A percentile compares a stretch with the other conserved stretches of the same genome.
phyloP scores from a whole-genome alignment of 805 yeast species.

The Ogataea allantospora region DNA sequence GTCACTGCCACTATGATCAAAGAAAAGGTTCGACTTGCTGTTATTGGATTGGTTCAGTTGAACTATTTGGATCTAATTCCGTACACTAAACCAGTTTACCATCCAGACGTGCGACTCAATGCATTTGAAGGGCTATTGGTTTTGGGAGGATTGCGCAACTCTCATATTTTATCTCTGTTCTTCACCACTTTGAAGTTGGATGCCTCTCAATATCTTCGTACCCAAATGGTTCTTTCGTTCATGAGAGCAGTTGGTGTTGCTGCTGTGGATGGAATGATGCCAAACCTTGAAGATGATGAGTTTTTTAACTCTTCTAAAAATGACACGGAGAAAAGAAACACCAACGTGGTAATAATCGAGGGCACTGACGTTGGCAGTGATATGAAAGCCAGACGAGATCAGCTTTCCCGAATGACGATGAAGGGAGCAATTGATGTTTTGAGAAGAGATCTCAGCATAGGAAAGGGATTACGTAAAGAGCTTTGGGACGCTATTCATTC shows the following conservation, averaged over 20 bases:
- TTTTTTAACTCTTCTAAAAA: constrained; percentile 29
- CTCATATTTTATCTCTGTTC: constrained; percentile 57
- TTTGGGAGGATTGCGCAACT: constrained; percentile 76
- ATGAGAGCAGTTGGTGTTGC: constrained; percentile 57
- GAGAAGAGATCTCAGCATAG: constrained; percentile 56
- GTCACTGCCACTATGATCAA: constrained; percentile 56
- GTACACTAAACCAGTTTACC: constrained; percentile 46
- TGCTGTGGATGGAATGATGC: constrained; percentile 61
- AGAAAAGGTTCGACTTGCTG: constrained; percentile 59
- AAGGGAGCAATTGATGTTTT: constrained; percentile 65
- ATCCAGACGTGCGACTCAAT: constrained; percentile 54
- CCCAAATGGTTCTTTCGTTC: constrained; percentile 47
- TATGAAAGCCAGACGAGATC: constrained; percentile 57
- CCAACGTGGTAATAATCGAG: constrained; percentile 54
- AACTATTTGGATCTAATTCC: constrained; percentile 54
- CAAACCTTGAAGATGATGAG: constrained; percentile 65
- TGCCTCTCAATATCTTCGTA: constrained; percentile 49
- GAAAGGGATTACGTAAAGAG: constrained; percentile 53
- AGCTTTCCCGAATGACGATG: constrained; percentile 60
- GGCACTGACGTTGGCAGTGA: constrained; percentile 43
- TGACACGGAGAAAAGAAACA: constrained; percentile 12
- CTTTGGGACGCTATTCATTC: constrained; percentile 73
- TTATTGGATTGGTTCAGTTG: constrained; percentile 50
- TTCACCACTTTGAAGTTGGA: constrained; percentile 59
- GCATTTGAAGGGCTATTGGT: constrained; percentile 70